Evolutionary conservation across 2,329 filamentous ascomycete species (phyloP).

Genomic region (Fusarium citri): DNA sequence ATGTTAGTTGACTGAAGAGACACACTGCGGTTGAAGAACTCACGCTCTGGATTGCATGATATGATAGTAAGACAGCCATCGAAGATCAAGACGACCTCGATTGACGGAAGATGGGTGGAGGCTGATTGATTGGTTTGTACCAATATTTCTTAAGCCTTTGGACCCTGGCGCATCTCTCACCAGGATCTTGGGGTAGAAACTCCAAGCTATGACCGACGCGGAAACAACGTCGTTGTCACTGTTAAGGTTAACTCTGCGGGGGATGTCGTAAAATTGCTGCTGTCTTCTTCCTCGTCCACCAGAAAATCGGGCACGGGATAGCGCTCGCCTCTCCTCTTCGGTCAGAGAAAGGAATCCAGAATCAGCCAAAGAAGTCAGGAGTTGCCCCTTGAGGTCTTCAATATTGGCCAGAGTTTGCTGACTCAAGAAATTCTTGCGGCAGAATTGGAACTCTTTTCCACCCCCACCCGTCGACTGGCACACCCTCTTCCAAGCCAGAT

Average conservation of each 20-base stretch:
- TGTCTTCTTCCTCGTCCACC: conserved; percentile 67
- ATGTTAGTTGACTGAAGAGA: conserved; percentile 19
- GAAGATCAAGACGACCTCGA: conserved; percentile 73
- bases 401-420: conserved; percentile 91
- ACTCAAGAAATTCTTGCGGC: conserved; percentile 92
- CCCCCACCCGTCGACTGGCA: conserved; percentile 72
- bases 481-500: conserved; percentile 86
- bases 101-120: conserved; percentile 92
- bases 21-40: conserved; percentile 47
- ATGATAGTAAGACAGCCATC: conserved; percentile 94
- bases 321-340: conserved; percentile 74
- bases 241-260: conserved; percentile 77
- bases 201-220: conserved; percentile 87
- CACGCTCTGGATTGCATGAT: conserved; percentile 93
- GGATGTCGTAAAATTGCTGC: conserved; percentile 84
- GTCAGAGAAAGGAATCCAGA: conserved; percentile 84
- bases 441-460: conserved; percentile 87
- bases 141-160: conserved; percentile 89
- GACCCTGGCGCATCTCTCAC: conserved; percentile 75
- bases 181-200: conserved; percentile 94
- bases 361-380: conserved; percentile 86
- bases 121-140: conserved; percentile 91
- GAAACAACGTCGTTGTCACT: conserved; percentile 84
- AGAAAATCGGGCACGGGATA: conserved; percentile 75
- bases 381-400: conserved; percentile 93